A percentile compares a stretch with the other conserved stretches of the same genome.
Conservation (phyloP, 1,139 yeast genomes). For the Yamadazyma conglobata region DNA sequence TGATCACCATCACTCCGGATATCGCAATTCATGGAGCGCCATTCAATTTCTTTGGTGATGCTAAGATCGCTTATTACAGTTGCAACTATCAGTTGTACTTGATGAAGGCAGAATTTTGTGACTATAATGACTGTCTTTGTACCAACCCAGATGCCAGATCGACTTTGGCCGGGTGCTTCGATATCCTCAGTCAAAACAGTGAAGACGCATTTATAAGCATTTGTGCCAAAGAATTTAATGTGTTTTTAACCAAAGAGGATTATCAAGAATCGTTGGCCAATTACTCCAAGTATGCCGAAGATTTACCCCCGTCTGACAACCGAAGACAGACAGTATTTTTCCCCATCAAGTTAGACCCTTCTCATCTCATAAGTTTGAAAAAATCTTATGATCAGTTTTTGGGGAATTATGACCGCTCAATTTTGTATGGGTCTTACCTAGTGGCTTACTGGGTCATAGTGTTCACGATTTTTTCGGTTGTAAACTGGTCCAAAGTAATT, state of each 20-base stretch:
- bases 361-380: constrained; percentile 16
- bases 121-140: constrained; percentile 25
- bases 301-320: constrained; percentile 17
- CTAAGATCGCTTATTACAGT: constrained; percentile 28
- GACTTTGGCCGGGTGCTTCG: constrained; percentile 40
- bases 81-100: constrained; percentile 27
- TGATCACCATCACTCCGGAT: constrained; percentile 30
- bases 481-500: constrained; percentile 32
- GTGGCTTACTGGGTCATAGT: constrained; percentile 31
- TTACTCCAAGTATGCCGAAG: constrained; percentile 34
- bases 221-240: constrained; percentile 26
- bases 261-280: constrained; percentile 33
- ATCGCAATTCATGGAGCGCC: constrained; percentile 36
- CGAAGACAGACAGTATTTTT: constrained; percentile 17
- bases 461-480: constrained; percentile 22
- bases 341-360: constrained; percentile 28
- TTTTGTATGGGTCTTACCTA: constrained; percentile 29
- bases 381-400: constrained; percentile 33
- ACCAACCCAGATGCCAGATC: constrained; percentile 33
- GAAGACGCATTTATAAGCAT: constrained; percentile 19
- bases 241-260: constrained; percentile 24
- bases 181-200: constrained; percentile 20
- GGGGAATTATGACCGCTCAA: constrained; percentile 39
- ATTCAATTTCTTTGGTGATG: constrained; percentile 24
- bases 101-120: constrained; percentile 25